A percentile compares a stretch with the other conserved stretches of the same genome.
phyloP scores from a whole-genome alignment of 192 early-diverging fungal genomes.

The Mortierella claussenii region DNA sequence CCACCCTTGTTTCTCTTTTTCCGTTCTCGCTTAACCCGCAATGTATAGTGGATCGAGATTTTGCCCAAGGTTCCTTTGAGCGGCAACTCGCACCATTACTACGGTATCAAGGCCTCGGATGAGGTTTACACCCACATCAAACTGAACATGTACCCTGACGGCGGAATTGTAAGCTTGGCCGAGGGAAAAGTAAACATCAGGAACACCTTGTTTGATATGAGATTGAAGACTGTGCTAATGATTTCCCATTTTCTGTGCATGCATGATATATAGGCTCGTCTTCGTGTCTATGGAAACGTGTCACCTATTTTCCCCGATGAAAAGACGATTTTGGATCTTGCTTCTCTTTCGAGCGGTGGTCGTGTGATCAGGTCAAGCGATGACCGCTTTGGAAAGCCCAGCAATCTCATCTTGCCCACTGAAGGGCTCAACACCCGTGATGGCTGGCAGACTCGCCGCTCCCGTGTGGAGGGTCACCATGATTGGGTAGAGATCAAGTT shows the following conservation, averaged over 20 bases:
- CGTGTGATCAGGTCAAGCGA: conserved; percentile 76
- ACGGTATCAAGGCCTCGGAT: conserved; percentile 63
- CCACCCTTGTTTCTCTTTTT: no score
- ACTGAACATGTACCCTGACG: conserved; percentile 85
- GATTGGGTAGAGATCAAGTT: conserved; percentile 88
- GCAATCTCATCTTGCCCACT: conserved; percentile 81
- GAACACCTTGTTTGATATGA: no score
- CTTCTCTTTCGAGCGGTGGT: conserved; percentile 73
- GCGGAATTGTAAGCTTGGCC: conserved; percentile 66
- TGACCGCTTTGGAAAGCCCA: conserved; percentile 84
- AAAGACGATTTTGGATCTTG: conserved; percentile 66
- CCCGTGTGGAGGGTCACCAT: conserved; percentile 77
- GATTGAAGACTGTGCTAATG: no score
- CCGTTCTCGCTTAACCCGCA: not conserved
- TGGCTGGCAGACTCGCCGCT: conserved; percentile 93
- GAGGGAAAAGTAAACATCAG: not conserved
- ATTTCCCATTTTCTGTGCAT: not conserved
- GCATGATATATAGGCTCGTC: conserved; percentile 66
- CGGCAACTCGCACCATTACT: conserved; percentile 78
- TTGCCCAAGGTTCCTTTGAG: conserved; percentile 78
- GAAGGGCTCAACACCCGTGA: conserved; percentile 85
- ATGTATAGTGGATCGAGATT: conserved; percentile 58
- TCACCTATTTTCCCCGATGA: conserved; percentile 65
- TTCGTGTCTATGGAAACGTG: conserved; percentile 80
- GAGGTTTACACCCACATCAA: conserved; percentile 72